A percentile compares a stretch with the other conserved stretches of the same genome.
Conservation (phyloP, 768 basidiomycete genomes). For the Cyathus striatus region DNA sequence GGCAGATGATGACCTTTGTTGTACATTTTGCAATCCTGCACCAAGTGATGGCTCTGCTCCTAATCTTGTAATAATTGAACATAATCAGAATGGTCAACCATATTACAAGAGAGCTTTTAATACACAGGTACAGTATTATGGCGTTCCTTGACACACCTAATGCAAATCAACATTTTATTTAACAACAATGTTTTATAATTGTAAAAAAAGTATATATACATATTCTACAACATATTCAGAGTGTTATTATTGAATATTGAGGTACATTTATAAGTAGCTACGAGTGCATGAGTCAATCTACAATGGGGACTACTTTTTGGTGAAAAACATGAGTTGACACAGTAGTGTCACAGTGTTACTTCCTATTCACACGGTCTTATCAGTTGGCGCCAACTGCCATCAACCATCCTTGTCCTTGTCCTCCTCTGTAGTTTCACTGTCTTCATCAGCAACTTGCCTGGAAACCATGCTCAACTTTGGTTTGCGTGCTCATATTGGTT, state of each 20-base stretch:
- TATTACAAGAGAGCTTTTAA: no score
- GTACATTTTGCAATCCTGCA: no score
- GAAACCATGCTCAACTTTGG: slow-evolving; percentile 1
- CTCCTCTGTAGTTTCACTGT: slow-evolving; percentile 1
- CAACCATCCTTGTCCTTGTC: not conserved
- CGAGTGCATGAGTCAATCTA: not conserved
- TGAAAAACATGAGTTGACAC: not conserved
- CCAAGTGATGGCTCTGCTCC: no score
- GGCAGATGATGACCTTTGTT: no score
- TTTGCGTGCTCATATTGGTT: not conserved
- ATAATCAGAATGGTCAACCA: no score
- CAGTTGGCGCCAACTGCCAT: no score
- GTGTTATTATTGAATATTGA: not conserved
- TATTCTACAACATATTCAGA: not conserved
- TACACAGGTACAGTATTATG: no score
- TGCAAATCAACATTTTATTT: not conserved
- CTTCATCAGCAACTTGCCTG: slow-evolving; percentile 1
- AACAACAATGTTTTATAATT: not conserved
- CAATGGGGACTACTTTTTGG: slow-evolving; percentile 2
- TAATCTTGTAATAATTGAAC: no score
- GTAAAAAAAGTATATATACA: not conserved
- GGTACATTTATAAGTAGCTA: not conserved
- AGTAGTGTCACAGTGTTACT: not conserved
- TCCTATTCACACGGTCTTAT: not conserved
- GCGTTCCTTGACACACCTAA: not conserved